Conservation (phyloP, 1,284 basidiomycete genomes). For the Xerocomus subilludens region DNA sequence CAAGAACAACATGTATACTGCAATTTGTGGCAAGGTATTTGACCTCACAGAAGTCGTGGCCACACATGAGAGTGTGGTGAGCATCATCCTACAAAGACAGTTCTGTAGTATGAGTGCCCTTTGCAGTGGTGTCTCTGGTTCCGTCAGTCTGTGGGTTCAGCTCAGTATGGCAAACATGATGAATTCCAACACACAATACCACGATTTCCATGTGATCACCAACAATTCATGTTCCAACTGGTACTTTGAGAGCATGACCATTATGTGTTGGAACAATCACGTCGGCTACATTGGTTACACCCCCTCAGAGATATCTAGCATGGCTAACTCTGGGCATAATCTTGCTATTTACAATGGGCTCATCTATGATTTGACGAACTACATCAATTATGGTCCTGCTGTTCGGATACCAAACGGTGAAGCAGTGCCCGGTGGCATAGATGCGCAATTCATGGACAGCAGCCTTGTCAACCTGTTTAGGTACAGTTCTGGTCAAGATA, state of each 20-base stretch:
- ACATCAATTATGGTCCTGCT: slow-evolving; percentile 72
- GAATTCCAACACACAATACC: slow-evolving; percentile 86
- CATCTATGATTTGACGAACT: slow-evolving; percentile 90
- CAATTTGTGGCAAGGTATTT: slow-evolving; percentile 94
- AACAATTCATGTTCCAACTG: slow-evolving; percentile 95
- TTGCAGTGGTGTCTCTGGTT: slow-evolving; percentile 87
- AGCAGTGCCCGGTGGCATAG: slow-evolving; percentile 65
- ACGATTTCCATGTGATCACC: slow-evolving; percentile 92
- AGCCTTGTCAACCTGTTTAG: slow-evolving; percentile 85
- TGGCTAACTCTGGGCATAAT: slow-evolving; percentile 72
- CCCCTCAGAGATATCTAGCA: slow-evolving; percentile 77
- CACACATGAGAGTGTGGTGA: slow-evolving; percentile 75
- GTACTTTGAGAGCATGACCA: slow-evolving; percentile 94
- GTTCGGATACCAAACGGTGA: slow-evolving; percentile 71
- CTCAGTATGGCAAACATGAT: slow-evolving; percentile 85
- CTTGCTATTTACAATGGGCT: slow-evolving; percentile 86
- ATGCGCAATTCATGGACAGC: slow-evolving; percentile 84
- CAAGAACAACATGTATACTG: slow-evolving; percentile 80
- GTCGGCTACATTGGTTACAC: slow-evolving; percentile 93
- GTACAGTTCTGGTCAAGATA: slow-evolving; percentile 82
- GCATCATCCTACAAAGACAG: slow-evolving; percentile 78
- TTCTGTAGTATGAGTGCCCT: slow-evolving; percentile 91
- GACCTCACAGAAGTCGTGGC: slow-evolving; percentile 72
- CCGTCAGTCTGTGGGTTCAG: slow-evolving; percentile 86
- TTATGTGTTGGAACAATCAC: slow-evolving; percentile 89